Evolutionary conservation across 768 basidiomycete genomes (phyloP).

Genomic region (Tricholoma matsutake): DNA sequence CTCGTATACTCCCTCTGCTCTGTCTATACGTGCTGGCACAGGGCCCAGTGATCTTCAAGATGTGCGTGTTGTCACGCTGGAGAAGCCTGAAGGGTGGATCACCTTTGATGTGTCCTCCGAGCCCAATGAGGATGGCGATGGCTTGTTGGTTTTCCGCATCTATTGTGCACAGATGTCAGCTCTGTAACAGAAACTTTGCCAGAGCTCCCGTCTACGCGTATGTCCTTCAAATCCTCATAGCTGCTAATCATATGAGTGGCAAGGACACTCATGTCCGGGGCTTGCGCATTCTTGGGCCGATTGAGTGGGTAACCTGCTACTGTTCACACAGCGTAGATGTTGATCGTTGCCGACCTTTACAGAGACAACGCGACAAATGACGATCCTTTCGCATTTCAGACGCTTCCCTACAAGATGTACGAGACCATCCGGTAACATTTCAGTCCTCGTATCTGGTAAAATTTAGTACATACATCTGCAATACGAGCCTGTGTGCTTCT

Average conservation of each 20-base stretch:
- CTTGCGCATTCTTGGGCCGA: slow-evolving; percentile 79
- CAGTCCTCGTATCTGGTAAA: neutral
- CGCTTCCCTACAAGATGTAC: slow-evolving; percentile 68
- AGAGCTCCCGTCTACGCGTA: slow-evolving; percentile 90
- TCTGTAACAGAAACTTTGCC: slow-evolving; percentile 2
- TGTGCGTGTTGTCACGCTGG: slow-evolving; percentile 77
- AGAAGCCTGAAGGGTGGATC: slow-evolving; percentile 94
- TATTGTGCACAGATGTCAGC: neutral
- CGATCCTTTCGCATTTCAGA: slow-evolving; percentile 71
- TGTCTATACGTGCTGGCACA: slow-evolving; percentile 90
- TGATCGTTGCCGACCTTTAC: neutral
- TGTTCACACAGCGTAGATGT: neutral
- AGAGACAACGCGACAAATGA: slow-evolving; percentile 52
- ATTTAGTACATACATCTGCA: neutral
- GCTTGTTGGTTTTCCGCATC: slow-evolving; percentile 52
- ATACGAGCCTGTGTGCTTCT: neutral
- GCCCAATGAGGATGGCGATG: slow-evolving; percentile 73
- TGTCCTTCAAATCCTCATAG: slow-evolving; percentile 84
- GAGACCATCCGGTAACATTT: slow-evolving; percentile 63
- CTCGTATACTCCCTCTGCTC: slow-evolving; percentile 92
- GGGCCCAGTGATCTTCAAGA: slow-evolving; percentile 91
- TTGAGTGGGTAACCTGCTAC: slow-evolving; percentile 51
- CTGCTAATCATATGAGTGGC: slow-evolving; percentile 96
- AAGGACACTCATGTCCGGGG: slow-evolving; percentile 99
- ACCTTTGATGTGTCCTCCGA: slow-evolving; percentile 83